Evolutionary conservation across 495 filamentous ascomycete genomes (phyloP).

Genomic region (Wilcoxina mikolae): DNA sequence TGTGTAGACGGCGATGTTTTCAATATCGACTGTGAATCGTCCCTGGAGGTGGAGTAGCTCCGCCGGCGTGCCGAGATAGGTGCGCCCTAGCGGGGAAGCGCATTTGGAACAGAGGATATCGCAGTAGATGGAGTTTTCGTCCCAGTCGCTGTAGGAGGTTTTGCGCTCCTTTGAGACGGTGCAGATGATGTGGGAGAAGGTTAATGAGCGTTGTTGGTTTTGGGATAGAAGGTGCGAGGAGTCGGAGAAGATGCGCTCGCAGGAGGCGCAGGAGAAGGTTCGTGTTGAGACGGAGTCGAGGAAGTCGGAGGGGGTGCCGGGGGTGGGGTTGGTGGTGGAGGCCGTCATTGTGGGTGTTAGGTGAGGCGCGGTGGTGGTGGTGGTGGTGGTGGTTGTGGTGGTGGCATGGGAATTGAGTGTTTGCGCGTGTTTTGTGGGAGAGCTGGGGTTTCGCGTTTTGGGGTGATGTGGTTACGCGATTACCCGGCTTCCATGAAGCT

Average conservation of each 20-base stretch:
- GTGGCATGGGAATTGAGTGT: background rate
- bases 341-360: background rate
- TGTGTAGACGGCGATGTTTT: background rate
- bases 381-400: background rate
- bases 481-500: background rate
- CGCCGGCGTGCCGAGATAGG: constrained; percentile 22
- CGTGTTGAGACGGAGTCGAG: constrained; percentile 7
- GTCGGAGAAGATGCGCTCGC: constrained; percentile 24
- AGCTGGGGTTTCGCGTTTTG: background rate
- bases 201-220: background rate
- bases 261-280: constrained; percentile 22
- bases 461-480: background rate
- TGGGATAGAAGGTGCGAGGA: background rate
- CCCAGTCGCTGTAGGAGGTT: background rate
- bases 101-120: constrained; percentile 22
- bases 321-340: background rate
- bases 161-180: background rate
- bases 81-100: constrained; percentile 12
- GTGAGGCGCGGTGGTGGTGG: background rate
- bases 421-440: too few species aligned
- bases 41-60: constrained; percentile 19
- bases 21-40: background rate
- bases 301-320: background rate
- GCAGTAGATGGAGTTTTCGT: constrained; percentile 1
- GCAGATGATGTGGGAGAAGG: background rate